Base-by-base conservation (phyloP, 441 rosid genomes). In the Arabidopsis hybrid region DNA sequence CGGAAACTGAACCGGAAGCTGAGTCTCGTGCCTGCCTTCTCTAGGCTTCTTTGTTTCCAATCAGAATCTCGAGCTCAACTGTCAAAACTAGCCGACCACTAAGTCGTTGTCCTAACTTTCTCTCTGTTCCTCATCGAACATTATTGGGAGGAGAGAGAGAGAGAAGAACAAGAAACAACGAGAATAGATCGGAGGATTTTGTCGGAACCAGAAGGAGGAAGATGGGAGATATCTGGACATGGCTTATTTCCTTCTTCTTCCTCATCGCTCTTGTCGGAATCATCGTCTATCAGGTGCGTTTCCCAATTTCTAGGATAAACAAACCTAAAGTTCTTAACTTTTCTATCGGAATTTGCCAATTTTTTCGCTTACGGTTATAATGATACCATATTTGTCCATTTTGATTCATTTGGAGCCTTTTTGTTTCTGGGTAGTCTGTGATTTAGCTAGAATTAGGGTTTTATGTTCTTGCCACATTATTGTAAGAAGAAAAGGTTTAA, bases 191-290 rank as follows among this genome's bases (percentile, higher is more conserved):
- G 4, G 73, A 51, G 73, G 56, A 74, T 11, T 9, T 65, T 66
- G 67, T 74, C 43, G 75, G 75, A 70, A 78, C 40, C 49, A 53
- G 69, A 66, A 26, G 73, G 78, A 38, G 71, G 81, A 76, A 50
- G 81, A 92, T 93, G 98, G 92, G 89, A 36, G 92, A 90, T 85
- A 85, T 95, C 31, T 91, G 64, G 72, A 74, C 84, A 26, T 93
- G 98, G 99, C 90, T 95, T 13, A 66, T 87, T 70, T 86, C 97
- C 75, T 93, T 95, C 89, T 90, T 93, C 90, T 64, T 86, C 83
- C 86, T 88, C 74, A 85, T 93, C 5, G 84, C 92, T 63, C 87
- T 92, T 61, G 77, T 91, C 49, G 86, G 87, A 63, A 80, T 95
- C 80, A 74, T 95, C 67, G 88, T 95, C 73, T 89, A 84, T 80